phyloP scores from a whole-genome alignment of 495 filamentous ascomycete genomes.

The Hypoxylon cercidicola region DNA sequence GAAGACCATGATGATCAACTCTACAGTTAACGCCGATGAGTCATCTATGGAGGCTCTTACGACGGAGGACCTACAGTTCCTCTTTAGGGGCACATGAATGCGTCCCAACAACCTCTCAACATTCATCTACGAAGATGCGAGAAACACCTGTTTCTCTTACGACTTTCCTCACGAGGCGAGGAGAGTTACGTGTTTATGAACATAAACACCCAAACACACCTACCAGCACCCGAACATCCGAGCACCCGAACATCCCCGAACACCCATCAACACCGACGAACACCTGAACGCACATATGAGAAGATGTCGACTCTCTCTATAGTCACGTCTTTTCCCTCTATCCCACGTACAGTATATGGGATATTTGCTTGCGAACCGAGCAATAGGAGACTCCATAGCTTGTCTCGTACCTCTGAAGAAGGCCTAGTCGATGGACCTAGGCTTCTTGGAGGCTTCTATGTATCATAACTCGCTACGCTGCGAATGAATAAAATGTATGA shows the following conservation, averaged over 20 bases:
- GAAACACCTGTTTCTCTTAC: too few species aligned
- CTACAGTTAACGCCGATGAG: conserved; percentile 92
- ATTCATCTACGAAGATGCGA: too few species aligned
- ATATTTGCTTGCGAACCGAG: neutral
- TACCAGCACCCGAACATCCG: too few species aligned
- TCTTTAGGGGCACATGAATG: conserved; percentile 74
- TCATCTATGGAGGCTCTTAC: conserved; percentile 87
- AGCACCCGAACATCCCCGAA: neutral
- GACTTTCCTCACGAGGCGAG: too few species aligned
- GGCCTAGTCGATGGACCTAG: neutral
- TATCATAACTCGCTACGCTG: neutral
- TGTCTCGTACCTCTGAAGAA: neutral
- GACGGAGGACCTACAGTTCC: conserved; percentile 92
- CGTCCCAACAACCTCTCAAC: neutral
- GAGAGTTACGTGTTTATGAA: too few species aligned
- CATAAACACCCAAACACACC: too few species aligned
- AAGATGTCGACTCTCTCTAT: too few species aligned
- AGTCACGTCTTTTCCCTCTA: too few species aligned
- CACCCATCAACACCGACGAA: too few species aligned
- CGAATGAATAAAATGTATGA: too few species aligned
- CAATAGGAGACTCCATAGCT: neutral
- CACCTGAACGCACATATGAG: too few species aligned
- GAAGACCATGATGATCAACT: conserved; percentile 95
- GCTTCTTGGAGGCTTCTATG: neutral
- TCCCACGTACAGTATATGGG: too few species aligned